These are phyloP conservation scores for Euryodendron excelsum DNA, from an alignment of 148 eudicot species.

Conservation along the genomic window DNA sequence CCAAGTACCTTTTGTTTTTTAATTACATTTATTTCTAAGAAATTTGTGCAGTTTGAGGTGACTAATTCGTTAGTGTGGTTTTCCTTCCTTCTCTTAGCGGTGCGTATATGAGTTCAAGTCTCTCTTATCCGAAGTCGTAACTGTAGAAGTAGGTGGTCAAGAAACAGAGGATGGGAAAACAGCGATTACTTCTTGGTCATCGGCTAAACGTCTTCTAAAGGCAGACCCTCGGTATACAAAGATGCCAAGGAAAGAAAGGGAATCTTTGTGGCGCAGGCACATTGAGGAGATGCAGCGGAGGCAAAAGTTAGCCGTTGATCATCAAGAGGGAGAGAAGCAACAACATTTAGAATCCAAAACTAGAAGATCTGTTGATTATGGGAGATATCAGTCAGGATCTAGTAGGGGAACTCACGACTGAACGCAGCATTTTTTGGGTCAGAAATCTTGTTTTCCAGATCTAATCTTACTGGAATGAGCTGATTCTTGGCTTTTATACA, in stretches of 20 bases:
- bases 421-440: not conserved
- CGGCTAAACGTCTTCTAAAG: slow-evolving; percentile 75
- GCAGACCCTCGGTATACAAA: slow-evolving; percentile 64
- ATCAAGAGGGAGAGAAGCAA: slow-evolving; percentile 52
- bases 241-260: slow-evolving; percentile 84
- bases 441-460: too few species aligned
- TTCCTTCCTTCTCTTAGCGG: slow-evolving; percentile 39
- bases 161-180: slow-evolving; percentile 84
- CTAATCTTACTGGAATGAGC: too few species aligned
- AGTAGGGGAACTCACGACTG: slow-evolving; percentile 43
- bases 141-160: slow-evolving; percentile 53
- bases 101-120: slow-evolving; percentile 57
- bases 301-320: slow-evolving; percentile 41
- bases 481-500: too few species aligned
- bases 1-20: too few species aligned
- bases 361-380: slow-evolving; percentile 42
- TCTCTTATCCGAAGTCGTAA: slow-evolving; percentile 65
- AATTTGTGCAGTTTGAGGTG: not conserved
- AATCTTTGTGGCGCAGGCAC: slow-evolving; percentile 81
- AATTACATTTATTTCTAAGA: not conserved
- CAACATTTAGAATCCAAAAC: slow-evolving; percentile 42
- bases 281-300: slow-evolving; percentile 71
- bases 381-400: slow-evolving; percentile 38
- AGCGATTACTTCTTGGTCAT: slow-evolving; percentile 80
- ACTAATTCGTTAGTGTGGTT: slow-evolving; percentile 15